phyloP scores from a whole-genome alignment of 1,139 yeast species.

The Diutina siamensis region DNA sequence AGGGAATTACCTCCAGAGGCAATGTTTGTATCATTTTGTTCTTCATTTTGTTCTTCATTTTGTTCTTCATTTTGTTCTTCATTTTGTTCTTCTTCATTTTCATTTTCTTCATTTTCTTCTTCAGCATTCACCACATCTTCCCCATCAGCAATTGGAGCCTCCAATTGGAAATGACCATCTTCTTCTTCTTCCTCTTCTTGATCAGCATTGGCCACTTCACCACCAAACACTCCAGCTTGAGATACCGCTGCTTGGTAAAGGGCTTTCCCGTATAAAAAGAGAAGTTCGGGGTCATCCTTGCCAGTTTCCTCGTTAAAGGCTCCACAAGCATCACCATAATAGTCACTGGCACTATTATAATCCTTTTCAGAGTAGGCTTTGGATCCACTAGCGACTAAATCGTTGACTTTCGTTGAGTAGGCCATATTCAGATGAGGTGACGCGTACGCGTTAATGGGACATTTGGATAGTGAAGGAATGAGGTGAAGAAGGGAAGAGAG shows the following conservation, averaged over 20 bases:
- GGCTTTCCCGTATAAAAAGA: slow-evolving; percentile 71
- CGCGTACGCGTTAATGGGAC: not conserved
- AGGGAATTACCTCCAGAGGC: slow-evolving; percentile 1
- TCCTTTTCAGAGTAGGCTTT: slow-evolving; percentile 49
- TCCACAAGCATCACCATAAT: slow-evolving; percentile 70
- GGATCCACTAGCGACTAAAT: slow-evolving; percentile 47
- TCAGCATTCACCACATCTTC: slow-evolving; percentile 11
- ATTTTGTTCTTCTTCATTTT: slow-evolving; percentile 6
- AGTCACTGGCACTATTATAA: slow-evolving; percentile 58
- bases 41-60: slow-evolving; percentile 61
- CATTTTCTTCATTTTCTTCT: slow-evolving; percentile 13
- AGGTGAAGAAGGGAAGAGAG: not conserved
- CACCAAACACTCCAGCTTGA: slow-evolving; percentile 75
- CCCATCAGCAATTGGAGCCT: slow-evolving; percentile 3
- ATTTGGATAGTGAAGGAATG: too few relatives aligned
- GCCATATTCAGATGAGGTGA: not conserved
- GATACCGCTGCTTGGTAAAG: slow-evolving; percentile 68
- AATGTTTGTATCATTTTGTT: slow-evolving; percentile 15
- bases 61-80: slow-evolving; percentile 19
- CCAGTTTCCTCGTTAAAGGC: slow-evolving; percentile 34
- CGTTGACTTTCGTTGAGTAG: slow-evolving; percentile 23
- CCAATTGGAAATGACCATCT: slow-evolving; percentile 3
- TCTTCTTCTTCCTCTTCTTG: slow-evolving; percentile 7
- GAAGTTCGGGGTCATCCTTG: slow-evolving; percentile 58
- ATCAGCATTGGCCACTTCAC: slow-evolving; percentile 16